phyloP scores from a whole-genome alignment of 345 rosid genomes.

The Linum trigynum region DNA sequence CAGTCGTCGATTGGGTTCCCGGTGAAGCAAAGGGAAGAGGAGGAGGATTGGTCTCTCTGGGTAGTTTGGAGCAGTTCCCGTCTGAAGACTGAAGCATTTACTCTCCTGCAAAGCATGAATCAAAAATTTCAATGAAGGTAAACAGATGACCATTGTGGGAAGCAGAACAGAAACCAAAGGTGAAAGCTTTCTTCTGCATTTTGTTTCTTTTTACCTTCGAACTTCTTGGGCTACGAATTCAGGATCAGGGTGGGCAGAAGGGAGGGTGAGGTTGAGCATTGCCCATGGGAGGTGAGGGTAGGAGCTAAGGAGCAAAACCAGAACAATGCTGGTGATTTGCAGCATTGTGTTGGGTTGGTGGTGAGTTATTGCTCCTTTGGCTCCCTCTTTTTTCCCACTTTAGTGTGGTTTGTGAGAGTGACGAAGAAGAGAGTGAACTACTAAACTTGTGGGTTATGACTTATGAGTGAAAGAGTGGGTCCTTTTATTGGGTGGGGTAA shows the following conservation, averaged over 20 bases:
- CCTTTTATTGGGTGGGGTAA: neutral
- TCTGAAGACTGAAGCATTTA: conserved; percentile 72
- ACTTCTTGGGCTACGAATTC: conserved; percentile 69
- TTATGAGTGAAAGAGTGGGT: too few relatives aligned
- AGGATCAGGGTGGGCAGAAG: conserved; percentile 63
- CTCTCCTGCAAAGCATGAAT: conserved; percentile 41
- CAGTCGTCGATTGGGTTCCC: conserved; percentile 98
- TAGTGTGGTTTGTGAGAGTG: neutral
- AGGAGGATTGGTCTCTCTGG: conserved; percentile 27
- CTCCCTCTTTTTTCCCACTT: neutral
- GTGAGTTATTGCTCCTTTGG: neutral
- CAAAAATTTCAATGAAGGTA: neutral
- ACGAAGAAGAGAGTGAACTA: neutral
- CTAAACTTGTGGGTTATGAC: too few relatives aligned
- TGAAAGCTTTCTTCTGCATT: neutral
- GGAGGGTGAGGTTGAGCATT: conserved; percentile 47
- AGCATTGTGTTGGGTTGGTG: conserved; percentile 1
- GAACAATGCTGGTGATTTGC: conserved; percentile 14
- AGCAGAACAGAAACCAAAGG: neutral
- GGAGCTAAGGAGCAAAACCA: conserved; percentile 28
- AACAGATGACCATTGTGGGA: neutral
- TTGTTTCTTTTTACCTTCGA: conserved; percentile 41
- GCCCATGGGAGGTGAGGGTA: conserved; percentile 27
- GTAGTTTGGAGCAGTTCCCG: conserved; percentile 39
- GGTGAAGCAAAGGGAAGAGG: conserved; percentile 34